Evolutionary conservation across 331 rosid species (phyloP), one percentile per base, ranked within the genome.

Genomic region (Cydonia oblonga): DNA sequence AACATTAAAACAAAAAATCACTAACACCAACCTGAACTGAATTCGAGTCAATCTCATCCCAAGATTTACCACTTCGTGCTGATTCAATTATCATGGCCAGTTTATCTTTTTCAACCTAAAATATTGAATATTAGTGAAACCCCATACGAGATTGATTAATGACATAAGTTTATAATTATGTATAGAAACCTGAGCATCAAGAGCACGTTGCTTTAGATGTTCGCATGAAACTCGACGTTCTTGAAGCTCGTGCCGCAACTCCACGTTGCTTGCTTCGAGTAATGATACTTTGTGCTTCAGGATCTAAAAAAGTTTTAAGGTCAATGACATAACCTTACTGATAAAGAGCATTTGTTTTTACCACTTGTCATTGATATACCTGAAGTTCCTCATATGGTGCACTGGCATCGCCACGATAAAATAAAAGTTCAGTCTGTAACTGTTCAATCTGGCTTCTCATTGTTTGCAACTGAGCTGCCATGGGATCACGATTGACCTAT

Each of bases 401-500:
- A 83, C 85, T 79, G 7, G 80, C 75, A 75, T 89, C 93, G 13
- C 96, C 90, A n/a, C 92, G 88, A 73, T 84, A 89, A 83, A 90
- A 90, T 52, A 89, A 59, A 83, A 93, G 92, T 81, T 90, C 98
- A 33, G 90, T 78, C 69, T 93, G 96, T 85, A 93, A 78, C 42
- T 93, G 97, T 80, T 93, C 98, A 70, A 93, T 87, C 75, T 93
- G 96, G 83, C 84, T 87, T 40, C 92, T 80, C 98, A 93, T 84
- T 78, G 83, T 69, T 69, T 90, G 96, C 71, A 90, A 66, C 57
- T 89, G 90, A 73, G 92, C 86, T 16, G 90, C 87, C 80, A 67
- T 80, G 66, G 97, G 96, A 64, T 93, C 98, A 18, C 98, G 90
- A 65, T 93, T 93, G 80, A 93, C 84, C 98, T 90, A 74, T 87